Conservation (phyloP, 768 basidiomycete genomes). For the Boletus edulis region DNA sequence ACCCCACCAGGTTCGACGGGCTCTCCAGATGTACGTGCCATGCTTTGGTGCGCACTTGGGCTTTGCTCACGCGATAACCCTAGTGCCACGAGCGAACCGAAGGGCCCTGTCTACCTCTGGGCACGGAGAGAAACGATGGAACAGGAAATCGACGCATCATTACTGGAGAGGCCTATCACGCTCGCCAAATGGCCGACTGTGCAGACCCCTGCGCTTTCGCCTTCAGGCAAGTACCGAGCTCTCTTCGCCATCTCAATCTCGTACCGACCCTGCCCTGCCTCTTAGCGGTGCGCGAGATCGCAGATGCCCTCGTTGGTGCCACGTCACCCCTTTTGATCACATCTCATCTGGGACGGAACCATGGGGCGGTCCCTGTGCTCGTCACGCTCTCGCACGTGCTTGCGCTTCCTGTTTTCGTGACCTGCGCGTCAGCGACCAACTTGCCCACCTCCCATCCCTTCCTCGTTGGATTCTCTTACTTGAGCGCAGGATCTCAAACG, state of each 20-base stretch:
- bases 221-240: conserved; percentile 26
- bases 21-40: conserved; percentile 57
- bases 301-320: conserved; percentile 47
- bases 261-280: background rate
- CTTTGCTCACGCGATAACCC: background rate
- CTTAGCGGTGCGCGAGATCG: conserved; percentile 39
- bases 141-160: conserved; percentile 47
- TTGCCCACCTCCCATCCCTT: conserved; percentile 57
- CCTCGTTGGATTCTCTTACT: conserved; percentile 51
- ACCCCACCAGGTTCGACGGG: conserved; percentile 50
- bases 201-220: conserved; percentile 47
- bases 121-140: conserved; percentile 71
- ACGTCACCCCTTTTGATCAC: conserved; percentile 62
- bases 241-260: background rate
- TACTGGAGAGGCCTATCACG: conserved; percentile 31
- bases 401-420: conserved; percentile 51
- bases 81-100: conserved; percentile 68
- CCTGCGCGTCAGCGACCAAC: conserved; percentile 50
- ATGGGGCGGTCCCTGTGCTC: conserved; percentile 44
- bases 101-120: conserved; percentile 75
- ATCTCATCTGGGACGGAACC: conserved; percentile 58
- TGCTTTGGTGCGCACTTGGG: background rate
- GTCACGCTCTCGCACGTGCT: conserved; percentile 46
- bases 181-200: conserved; percentile 51
- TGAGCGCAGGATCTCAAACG: conserved; percentile 44